Percentiles rank a stretch among this genome's conserved stretches.
phyloP scores from a whole-genome alignment of 129 eudicot genomes.

The Silybum marianum region DNA sequence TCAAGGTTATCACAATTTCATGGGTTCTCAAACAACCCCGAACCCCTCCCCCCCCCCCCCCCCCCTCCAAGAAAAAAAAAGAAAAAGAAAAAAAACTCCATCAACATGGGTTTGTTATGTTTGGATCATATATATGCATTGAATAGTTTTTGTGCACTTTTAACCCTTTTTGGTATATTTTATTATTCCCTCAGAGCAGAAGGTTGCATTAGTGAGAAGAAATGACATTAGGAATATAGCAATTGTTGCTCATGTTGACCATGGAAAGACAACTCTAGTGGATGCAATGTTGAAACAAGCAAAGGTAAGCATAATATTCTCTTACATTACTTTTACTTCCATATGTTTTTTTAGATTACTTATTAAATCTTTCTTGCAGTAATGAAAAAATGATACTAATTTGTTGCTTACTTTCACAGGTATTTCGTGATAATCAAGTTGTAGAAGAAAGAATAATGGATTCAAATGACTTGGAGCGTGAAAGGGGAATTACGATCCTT shows the following conservation, averaged over 20 bases:
- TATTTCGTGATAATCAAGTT: conserved; percentile 94
- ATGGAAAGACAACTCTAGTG: conserved; percentile 96
- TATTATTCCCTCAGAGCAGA: conserved; percentile 22
- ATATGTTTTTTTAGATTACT: neutral
- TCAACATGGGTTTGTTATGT: conserved; percentile 7
- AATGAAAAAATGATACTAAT: neutral
- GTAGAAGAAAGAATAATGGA: conserved; percentile 99
- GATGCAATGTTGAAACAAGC: conserved; percentile 97
- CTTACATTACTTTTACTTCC: neutral
- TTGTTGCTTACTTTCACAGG: conserved; percentile 51
- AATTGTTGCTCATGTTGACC: conserved; percentile 99
- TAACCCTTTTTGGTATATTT: conserved; percentile 6
- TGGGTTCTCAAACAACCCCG: too few species aligned
- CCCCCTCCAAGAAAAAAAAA: too few species aligned
- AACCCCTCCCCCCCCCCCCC: too few species aligned
- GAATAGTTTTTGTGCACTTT: neutral
- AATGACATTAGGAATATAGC: conserved; percentile 90
- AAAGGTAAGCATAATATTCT: conserved; percentile 48
- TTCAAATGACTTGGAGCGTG: conserved; percentile 98
- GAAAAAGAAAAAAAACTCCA: too few species aligned
- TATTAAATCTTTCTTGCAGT: neutral
- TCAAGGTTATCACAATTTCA: too few species aligned
- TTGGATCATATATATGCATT: neutral
- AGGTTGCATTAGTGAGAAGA: conserved; percentile 68
- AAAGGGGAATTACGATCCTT: conserved; percentile 96